Evolutionary conservation across 2,329 filamentous ascomycete species (phyloP).

Genomic region (Aspergillus intermedius): DNA sequence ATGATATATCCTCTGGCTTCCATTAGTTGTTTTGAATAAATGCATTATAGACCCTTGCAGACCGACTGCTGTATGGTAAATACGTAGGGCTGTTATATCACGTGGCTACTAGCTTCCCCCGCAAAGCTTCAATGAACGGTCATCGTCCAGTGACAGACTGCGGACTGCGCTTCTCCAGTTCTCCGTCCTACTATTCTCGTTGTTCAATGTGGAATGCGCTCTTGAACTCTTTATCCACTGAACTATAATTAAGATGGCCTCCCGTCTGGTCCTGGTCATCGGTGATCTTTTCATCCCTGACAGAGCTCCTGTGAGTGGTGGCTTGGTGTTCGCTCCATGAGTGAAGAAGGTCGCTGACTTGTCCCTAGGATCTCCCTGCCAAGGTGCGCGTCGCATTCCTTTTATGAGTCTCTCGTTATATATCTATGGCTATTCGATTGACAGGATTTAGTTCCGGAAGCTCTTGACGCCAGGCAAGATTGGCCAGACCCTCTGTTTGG

Average conservation of each 20-base stretch:
- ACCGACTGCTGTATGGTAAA: no score
- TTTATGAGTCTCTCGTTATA: constrained; percentile 3
- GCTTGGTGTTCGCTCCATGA: neutral
- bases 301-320: constrained; percentile 61
- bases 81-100: no score
- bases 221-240: constrained; percentile 13
- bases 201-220: constrained; percentile 18
- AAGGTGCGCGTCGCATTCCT: constrained; percentile 54
- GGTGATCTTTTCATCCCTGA: constrained; percentile 93
- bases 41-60: no score
- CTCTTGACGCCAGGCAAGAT: constrained; percentile 79
- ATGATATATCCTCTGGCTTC: no score
- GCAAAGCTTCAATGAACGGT: no score
- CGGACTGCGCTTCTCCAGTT: no score
- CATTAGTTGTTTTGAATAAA: no score
- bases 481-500: constrained; percentile 71
- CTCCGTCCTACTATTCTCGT: no score
- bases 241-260: constrained; percentile 53
- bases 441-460: constrained; percentile 64
- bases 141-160: no score
- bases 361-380: constrained; percentile 64
- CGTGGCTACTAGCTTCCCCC: no score
- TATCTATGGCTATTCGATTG: constrained; percentile 7
- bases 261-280: constrained; percentile 83
- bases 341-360: neutral